Evolutionary conservation across 2,329 filamentous ascomycete genomes (phyloP).

Genomic region (Diplodia mutila): DNA sequence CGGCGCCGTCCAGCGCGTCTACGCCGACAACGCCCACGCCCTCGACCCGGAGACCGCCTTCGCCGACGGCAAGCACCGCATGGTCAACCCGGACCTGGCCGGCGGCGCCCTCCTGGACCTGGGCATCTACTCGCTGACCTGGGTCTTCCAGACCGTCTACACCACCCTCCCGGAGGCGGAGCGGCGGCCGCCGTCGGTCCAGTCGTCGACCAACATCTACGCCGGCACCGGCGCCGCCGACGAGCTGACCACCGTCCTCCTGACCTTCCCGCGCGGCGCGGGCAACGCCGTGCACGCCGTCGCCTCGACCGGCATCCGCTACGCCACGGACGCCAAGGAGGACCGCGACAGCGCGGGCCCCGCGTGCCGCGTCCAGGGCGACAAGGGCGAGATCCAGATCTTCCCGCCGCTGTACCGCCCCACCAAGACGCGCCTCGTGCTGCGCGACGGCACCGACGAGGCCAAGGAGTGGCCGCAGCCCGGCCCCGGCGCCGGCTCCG

Average conservation of each 20-base stretch:
- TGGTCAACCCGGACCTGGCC: conserved; percentile 82
- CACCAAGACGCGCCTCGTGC: conserved; percentile 66
- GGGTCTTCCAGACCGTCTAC: conserved; percentile 89
- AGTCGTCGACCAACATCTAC: conserved; percentile 69
- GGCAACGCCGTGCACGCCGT: conserved; percentile 69
- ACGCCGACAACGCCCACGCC: conserved; percentile 63
- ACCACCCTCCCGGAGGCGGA: conserved; percentile 66
- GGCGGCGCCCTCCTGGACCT: conserved; percentile 83
- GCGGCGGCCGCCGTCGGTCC: conserved; percentile 68
- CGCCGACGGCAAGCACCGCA: conserved; percentile 62
- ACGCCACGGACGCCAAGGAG: conserved; percentile 62
- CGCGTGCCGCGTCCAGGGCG: conserved; percentile 78
- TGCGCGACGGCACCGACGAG: conserved; percentile 51
- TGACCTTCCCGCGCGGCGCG: conserved; percentile 69
- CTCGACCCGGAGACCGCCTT: conserved; percentile 63
- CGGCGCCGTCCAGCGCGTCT: conserved; percentile 60
- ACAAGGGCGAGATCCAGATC: conserved; percentile 81
- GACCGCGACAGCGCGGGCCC: conserved; percentile 62
- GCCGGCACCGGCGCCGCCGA: conserved; percentile 75
- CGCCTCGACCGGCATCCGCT: conserved; percentile 54
- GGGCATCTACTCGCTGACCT: conserved; percentile 86
- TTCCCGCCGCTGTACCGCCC: conserved; percentile 73
- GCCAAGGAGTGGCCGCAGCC: conserved; percentile 52
- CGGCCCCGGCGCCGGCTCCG: conserved; percentile 51
- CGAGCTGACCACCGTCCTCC: conserved; percentile 75